These are phyloP conservation scores for Thecaphora thlaspeos DNA, from an alignment of 1,284 basidiomycete genomes.

Conservation along the genomic window DNA sequence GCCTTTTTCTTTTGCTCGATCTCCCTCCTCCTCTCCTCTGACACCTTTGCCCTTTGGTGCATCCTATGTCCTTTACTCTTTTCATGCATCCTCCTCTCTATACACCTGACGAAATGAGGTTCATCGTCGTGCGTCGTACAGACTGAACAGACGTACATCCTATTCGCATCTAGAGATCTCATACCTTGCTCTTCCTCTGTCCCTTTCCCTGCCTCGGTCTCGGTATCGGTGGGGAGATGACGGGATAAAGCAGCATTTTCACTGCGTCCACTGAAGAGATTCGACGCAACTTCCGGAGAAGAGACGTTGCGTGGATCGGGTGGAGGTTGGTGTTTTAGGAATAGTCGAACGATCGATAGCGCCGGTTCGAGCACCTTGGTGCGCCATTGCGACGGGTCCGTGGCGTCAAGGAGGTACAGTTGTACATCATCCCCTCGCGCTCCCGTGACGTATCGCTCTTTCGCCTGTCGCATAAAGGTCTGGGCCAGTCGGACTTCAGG, in stretches of 20 bases:
- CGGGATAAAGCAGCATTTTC: constrained; percentile 59
- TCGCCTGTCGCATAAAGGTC: not conserved
- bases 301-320: constrained; percentile 68
- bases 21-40: constrained; percentile 3
- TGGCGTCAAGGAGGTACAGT: constrained; percentile 70
- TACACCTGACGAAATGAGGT: constrained; percentile 75
- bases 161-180: constrained; percentile 25
- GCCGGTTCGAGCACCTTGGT: constrained; percentile 52
- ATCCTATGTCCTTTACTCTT: constrained; percentile 15
- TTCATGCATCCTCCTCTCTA: constrained; percentile 65
- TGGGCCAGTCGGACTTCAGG: constrained; percentile 64
- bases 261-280: constrained; percentile 8
- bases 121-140: constrained; percentile 69
- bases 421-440: constrained; percentile 48
- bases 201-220: constrained; percentile 23
- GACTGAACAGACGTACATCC: constrained; percentile 63
- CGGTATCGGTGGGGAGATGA: no score
- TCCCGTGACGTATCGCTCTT: not conserved
- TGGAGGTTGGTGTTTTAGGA: constrained; percentile 64
- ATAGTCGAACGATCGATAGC: constrained; percentile 54
- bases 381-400: constrained; percentile 64
- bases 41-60: constrained; percentile 12
- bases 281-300: constrained; percentile 62
- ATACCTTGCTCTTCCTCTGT: constrained; percentile 9
- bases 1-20: constrained; percentile 7